phyloP scores from a whole-genome alignment of 257 asterid genomes.

The Nicotiana attenuata region DNA sequence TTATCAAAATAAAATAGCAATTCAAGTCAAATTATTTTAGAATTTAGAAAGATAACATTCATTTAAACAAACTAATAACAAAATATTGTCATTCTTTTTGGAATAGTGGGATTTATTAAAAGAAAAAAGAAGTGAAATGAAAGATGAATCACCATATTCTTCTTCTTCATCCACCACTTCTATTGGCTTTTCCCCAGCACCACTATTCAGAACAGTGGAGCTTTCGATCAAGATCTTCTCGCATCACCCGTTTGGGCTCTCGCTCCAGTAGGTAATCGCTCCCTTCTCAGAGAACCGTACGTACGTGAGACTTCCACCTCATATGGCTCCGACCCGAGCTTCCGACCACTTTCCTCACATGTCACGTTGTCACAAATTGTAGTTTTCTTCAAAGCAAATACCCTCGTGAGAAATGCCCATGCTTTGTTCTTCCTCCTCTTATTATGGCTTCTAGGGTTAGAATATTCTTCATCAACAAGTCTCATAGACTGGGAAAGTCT shows the following conservation, averaged over 20 bases:
- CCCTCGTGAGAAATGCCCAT: conserved; percentile 17
- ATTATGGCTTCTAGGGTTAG: background rate
- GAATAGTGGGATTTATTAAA: too few relatives aligned
- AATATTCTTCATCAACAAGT: background rate
- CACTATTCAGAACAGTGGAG: background rate
- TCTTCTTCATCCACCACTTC: conserved; percentile 3
- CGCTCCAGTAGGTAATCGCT: too few relatives aligned
- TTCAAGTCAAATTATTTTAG: too few relatives aligned
- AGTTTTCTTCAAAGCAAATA: conserved; percentile 21
- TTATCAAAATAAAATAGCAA: too few relatives aligned
- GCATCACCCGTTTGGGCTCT: too few relatives aligned
- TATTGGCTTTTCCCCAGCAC: background rate
- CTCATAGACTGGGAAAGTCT: conserved; percentile 29
- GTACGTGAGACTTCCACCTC: too few relatives aligned
- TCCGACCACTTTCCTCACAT: background rate
- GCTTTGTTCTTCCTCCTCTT: conserved; percentile 1
- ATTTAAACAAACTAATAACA: too few relatives aligned
- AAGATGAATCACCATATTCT: background rate
- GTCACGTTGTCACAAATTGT: background rate
- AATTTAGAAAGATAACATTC: too few relatives aligned
- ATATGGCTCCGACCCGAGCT: too few relatives aligned
- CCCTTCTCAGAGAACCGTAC: too few relatives aligned
- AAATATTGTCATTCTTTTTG: too few relatives aligned
- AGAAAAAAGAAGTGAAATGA: background rate
- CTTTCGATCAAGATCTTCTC: too few relatives aligned